Conservation (phyloP, 257 asterid species). For the Jasminum sambac region DNA sequence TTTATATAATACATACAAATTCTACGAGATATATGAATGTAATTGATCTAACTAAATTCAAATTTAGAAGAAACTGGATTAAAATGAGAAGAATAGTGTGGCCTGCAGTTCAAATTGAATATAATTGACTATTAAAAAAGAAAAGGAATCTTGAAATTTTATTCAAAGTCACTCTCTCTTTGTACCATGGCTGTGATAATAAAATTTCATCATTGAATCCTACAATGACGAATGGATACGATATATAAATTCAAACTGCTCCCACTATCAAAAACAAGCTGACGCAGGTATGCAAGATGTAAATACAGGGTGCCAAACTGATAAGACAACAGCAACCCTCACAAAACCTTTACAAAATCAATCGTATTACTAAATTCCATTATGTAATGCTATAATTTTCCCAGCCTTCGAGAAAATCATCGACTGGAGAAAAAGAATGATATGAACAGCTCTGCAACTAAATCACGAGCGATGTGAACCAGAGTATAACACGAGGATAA, state of each 20-base stretch:
- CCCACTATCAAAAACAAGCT: slow-evolving; percentile 19
- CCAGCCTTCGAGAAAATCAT: slow-evolving; percentile 9
- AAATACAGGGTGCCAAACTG: slow-evolving; percentile 14
- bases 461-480: slow-evolving; percentile 27
- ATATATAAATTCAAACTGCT: background rate
- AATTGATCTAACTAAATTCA: too few relatives aligned
- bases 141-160: too few relatives aligned
- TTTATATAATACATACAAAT: too few relatives aligned
- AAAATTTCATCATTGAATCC: too few relatives aligned
- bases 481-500: slow-evolving; percentile 7
- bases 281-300: slow-evolving; percentile 10
- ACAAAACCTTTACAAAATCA: slow-evolving; percentile 32
- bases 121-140: too few relatives aligned
- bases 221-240: background rate
- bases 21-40: too few relatives aligned
- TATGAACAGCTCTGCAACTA: slow-evolving; percentile 25
- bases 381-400: slow-evolving; percentile 12
- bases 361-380: slow-evolving; percentile 14
- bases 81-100: too few relatives aligned
- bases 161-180: too few relatives aligned
- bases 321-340: background rate
- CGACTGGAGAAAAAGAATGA: slow-evolving; percentile 25
- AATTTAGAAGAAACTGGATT: too few relatives aligned
- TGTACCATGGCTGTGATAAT: too few relatives aligned
- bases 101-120: too few relatives aligned